Evolutionary conservation across 805 yeast species (phyloP).

Genomic region (Yamadazyma laniorum): DNA sequence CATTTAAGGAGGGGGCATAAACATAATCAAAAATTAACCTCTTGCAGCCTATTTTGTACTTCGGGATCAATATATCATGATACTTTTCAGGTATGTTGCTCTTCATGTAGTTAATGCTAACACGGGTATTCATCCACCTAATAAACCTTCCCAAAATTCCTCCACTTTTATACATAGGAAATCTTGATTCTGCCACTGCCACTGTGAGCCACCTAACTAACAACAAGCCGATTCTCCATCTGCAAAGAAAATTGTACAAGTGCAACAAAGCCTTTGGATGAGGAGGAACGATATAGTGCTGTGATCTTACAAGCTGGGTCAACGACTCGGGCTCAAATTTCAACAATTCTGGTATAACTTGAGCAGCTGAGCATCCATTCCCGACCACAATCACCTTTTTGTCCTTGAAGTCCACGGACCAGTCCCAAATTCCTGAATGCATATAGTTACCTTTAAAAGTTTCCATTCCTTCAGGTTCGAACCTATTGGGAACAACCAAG

Average conservation of each 20-base stretch:
- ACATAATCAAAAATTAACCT: constrained; percentile 37
- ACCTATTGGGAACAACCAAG: constrained; percentile 35
- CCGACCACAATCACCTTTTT: constrained; percentile 41
- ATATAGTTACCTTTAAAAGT: constrained; percentile 36
- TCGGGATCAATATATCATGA: constrained; percentile 34
- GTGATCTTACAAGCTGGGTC: constrained; percentile 33
- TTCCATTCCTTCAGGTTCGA: constrained; percentile 31
- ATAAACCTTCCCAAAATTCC: constrained; percentile 24
- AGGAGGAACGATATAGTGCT: constrained; percentile 41
- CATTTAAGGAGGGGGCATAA: constrained; percentile 33
- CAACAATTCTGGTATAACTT: constrained; percentile 37
- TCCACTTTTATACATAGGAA: constrained; percentile 35
- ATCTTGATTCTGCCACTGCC: constrained; percentile 30
- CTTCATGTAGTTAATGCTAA: constrained; percentile 25
- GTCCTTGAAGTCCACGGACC: constrained; percentile 28
- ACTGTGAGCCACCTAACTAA: constrained; percentile 28
- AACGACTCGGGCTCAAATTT: constrained; percentile 23
- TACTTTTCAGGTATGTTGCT: constrained; percentile 29
- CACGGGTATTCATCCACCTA: constrained; percentile 22
- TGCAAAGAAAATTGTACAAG: constrained; percentile 24
- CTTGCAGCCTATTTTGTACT: constrained; percentile 42
- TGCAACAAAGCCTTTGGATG: constrained; percentile 22
- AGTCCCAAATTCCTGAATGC: constrained; percentile 43
- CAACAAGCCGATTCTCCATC: constrained; percentile 26
- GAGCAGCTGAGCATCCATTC: constrained; percentile 44